Evolutionary conservation across 2,329 filamentous ascomycete species (phyloP), one percentile per base, ranked within the genome.

Genomic region (Atkinsonella hypoxylon): DNA sequence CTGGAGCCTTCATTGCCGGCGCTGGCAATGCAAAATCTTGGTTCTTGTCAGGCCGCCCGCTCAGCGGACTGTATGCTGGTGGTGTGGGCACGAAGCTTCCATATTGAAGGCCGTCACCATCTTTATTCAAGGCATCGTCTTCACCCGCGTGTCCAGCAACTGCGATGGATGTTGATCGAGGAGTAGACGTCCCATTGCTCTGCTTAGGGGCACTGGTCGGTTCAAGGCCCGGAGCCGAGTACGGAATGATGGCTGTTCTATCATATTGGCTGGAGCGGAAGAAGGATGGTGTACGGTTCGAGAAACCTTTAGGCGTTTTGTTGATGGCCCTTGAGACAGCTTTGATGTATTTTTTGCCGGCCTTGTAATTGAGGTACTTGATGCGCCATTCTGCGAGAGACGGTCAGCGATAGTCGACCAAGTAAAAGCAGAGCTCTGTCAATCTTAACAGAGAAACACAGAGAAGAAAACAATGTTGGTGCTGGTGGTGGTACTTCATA

Each of bases 351-450:
- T 96, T 96, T 71, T 97, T 97, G 54, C 89, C 91, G 51, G 82
- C 82, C 76, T 95, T 95, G 75, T 97, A 97, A 69, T 96, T 82
- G 59, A 97, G 78, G 67, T 96, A 97, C 68, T 95, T 95, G 66
- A 83, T 79, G 61, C 87, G 82, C 91, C 91, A 97, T 79, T 97
- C 81, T 83, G 58, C 30, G 13, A 46, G 13, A 46, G 22, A 15
- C 13, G 39, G 53, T 56, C 20, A 56, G 53, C 31, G 26, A 30
- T 15, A 9, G 30, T 26, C 31, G 7, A 22, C 32, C 20, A 3
- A 36, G 20, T 22, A 31, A 34, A 34, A 12, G 8, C 32, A 12
- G 34, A 11, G n/a, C n/a, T 2, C n/a, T 6, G 34, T 30, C n/a
- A 32, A 30, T 18, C 8, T 4, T 10, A 11, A 15, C 2, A 26